A percentile compares a stretch with the other conserved stretches of the same genome.
These are phyloP conservation scores for Carex myosuroides DNA, from an alignment of 176 grass and related monocot genomes.

Conservation along the genomic window DNA sequence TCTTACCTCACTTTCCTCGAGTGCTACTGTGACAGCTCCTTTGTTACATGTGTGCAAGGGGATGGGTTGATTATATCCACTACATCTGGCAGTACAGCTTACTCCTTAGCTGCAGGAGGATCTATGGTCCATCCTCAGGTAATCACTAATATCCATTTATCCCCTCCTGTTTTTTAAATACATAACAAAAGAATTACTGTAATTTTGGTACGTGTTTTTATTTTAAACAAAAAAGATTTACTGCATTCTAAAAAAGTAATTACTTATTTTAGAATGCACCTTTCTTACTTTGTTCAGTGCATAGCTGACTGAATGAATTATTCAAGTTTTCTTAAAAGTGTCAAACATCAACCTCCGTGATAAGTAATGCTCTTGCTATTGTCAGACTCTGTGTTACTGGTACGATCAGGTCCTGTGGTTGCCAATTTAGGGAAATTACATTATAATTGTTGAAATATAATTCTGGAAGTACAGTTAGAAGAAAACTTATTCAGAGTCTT, in stretches of 20 bases:
- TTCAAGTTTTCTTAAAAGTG: neutral
- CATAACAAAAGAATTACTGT: neutral
- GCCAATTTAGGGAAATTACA: neutral
- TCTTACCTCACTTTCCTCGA: slow-evolving; percentile 94
- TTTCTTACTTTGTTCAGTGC: neutral
- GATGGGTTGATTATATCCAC: slow-evolving; percentile 90
- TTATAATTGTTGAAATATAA: neutral
- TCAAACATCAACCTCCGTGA: neutral
- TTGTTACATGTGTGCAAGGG: slow-evolving; percentile 92
- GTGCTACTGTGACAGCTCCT: slow-evolving; percentile 88
- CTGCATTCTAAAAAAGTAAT: neutral
- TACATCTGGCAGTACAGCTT: slow-evolving; percentile 91
- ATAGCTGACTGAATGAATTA: neutral
- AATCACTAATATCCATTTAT: slow-evolving; percentile 9
- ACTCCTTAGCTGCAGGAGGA: slow-evolving; percentile 88
- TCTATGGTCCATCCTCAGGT: slow-evolving; percentile 99
- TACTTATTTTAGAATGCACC: neutral
- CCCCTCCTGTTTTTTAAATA: neutral
- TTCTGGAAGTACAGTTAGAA: neutral
- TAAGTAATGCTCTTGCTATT: neutral
- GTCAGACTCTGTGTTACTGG: neutral
- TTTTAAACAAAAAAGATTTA: neutral
- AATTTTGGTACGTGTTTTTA: neutral
- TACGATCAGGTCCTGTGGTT: neutral
- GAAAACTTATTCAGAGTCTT: neutral